Percentiles rank a stretch among this genome's conserved stretches.
Conservation (phyloP, 2,329 filamentous ascomycete genomes). For the Pestalotiopsis sp. region DNA sequence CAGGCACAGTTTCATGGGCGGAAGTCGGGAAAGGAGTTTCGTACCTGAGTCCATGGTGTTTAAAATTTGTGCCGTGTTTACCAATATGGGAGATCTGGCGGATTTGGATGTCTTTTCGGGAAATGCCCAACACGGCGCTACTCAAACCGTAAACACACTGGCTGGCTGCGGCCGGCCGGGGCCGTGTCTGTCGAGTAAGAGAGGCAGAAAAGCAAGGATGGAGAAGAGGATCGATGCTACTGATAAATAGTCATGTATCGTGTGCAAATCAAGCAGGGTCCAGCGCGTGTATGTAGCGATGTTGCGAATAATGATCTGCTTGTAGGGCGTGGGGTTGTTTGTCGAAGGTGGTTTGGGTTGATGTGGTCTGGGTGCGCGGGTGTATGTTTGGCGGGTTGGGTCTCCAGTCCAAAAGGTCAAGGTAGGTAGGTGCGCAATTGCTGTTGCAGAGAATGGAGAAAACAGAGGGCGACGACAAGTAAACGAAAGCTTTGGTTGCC, state of each 20-base stretch:
- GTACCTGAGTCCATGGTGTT: conserved; percentile 16
- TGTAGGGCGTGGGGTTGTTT: conserved; percentile 4
- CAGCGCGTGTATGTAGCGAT: background rate
- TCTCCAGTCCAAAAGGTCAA: background rate
- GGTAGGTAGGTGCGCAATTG: background rate
- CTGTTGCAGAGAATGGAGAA: conserved; percentile 15
- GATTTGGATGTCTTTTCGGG: background rate
- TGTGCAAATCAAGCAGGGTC: background rate
- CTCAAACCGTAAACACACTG: conserved; percentile 15
- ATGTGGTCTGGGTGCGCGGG: background rate
- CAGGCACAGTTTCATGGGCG: background rate
- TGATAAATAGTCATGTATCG: background rate
- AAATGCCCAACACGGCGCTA: conserved; percentile 1
- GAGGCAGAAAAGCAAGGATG: conserved; percentile 7
- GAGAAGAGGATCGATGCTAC: background rate
- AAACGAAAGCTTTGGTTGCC: conserved; percentile 15
- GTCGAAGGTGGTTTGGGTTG: background rate
- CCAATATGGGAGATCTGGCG: background rate
- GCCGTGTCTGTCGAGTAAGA: background rate
- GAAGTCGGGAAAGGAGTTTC: conserved; percentile 6
- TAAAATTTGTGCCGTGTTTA: conserved; percentile 14
- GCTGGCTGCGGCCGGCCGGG: conserved; percentile 10
- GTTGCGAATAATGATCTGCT: background rate
- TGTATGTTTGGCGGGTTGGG: background rate
- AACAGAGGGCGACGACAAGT: conserved; percentile 13